Conservation (phyloP, 2,329 filamentous ascomycete species). For the Endothia cerciana region DNA sequence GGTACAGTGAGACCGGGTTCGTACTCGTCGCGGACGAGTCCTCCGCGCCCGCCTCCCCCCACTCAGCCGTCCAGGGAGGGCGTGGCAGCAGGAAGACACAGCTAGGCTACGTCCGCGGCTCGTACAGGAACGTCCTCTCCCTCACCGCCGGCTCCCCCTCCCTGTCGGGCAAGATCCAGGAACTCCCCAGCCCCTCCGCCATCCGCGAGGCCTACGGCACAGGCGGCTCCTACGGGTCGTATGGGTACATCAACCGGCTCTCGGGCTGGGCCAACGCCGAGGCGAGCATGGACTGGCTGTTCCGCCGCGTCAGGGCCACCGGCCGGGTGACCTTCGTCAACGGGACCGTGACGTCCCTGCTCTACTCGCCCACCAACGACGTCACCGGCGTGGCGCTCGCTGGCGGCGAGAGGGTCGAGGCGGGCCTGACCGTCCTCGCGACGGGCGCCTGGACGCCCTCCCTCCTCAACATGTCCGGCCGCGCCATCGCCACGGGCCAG, state of each 20-base stretch:
- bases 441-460: slow-evolving; percentile 85
- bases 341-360: slow-evolving; percentile 51
- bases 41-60: too few species aligned
- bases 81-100: slow-evolving; percentile 49
- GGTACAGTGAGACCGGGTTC: slow-evolving; percentile 74
- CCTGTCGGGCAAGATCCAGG: slow-evolving; percentile 44
- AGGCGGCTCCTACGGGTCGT: slow-evolving; percentile 59
- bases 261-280: slow-evolving; percentile 84
- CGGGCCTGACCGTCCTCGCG: slow-evolving; percentile 76
- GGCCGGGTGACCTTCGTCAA: slow-evolving; percentile 60
- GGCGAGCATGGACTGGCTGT: slow-evolving; percentile 68
- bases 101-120: slow-evolving; percentile 62
- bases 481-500: slow-evolving; percentile 81
- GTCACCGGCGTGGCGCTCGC: slow-evolving; percentile 44
- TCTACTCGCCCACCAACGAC: slow-evolving; percentile 35
- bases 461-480: slow-evolving; percentile 76
- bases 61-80: too few species aligned
- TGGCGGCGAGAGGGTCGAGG: slow-evolving; percentile 53
- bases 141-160: slow-evolving; percentile 47
- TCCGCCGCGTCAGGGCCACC: slow-evolving; percentile 55
- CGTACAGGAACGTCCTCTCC: slow-evolving; percentile 63
- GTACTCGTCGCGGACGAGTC: slow-evolving; percentile 63
- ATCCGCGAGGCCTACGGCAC: slow-evolving; percentile 52
- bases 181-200: slow-evolving; percentile 49
- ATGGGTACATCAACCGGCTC: slow-evolving; percentile 73